phyloP scores from a whole-genome alignment of 192 early-diverging fungal species.

The Backusella luteola region DNA sequence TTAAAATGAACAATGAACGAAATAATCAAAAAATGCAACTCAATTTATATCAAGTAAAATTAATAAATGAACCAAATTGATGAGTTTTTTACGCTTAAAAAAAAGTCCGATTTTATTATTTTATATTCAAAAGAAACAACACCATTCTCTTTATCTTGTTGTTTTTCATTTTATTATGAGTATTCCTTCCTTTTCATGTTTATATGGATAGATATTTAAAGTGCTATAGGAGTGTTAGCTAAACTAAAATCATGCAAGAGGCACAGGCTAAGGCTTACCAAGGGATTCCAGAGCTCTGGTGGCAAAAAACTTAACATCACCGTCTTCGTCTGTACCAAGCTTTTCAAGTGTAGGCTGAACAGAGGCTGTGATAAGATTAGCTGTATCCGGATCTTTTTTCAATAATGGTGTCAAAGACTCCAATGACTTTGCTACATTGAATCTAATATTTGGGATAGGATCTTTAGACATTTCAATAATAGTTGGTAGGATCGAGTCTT shows the following conservation, averaged over 20 bases:
- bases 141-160: not conserved
- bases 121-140: not conserved
- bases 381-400: slow-evolving; percentile 61
- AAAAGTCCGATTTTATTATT: not conserved
- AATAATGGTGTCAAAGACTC: slow-evolving; percentile 82
- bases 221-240: not conserved
- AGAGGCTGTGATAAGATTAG: slow-evolving; percentile 57
- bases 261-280: slow-evolving; percentile 21
- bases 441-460: slow-evolving; percentile 98
- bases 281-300: slow-evolving; percentile 61
- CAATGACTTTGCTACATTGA: slow-evolving; percentile 97
- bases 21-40: not conserved
- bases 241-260: not conserved
- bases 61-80: not conserved
- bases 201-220: not conserved
- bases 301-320: slow-evolving; percentile 94
- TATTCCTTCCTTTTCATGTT: not conserved
- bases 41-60: not conserved
- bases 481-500: slow-evolving; percentile 86
- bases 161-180: not conserved
- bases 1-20: not conserved
- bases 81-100: not conserved
- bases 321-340: slow-evolving; percentile 86
- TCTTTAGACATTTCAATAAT: slow-evolving; percentile 82
- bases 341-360: slow-evolving; percentile 83